Evolutionary conservation across 2,329 filamentous ascomycete species (phyloP).

Genomic region (Arthroderma sp.): DNA sequence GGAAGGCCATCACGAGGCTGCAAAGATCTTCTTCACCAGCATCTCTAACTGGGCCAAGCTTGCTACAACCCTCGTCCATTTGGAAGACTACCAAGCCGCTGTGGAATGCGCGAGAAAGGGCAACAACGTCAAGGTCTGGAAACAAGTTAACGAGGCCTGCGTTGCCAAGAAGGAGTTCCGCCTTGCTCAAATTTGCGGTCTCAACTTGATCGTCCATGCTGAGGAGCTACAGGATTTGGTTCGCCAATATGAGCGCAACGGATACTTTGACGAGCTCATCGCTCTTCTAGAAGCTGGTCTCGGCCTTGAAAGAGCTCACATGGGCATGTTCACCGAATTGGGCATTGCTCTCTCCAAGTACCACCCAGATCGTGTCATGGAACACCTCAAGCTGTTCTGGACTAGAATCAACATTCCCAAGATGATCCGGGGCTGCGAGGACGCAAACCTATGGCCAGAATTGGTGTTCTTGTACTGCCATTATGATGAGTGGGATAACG

Average conservation of each 20-base stretch:
- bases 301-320: constrained; percentile 80
- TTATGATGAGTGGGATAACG: constrained; percentile 97
- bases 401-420: constrained; percentile 94
- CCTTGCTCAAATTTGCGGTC: constrained; percentile 93
- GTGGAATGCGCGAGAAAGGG: constrained; percentile 97
- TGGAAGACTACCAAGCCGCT: constrained; percentile 91
- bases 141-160: constrained; percentile 92
- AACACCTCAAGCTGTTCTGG: constrained; percentile 98
- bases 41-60: constrained; percentile 99
- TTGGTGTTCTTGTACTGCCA: constrained; percentile 96
- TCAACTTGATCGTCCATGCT: constrained; percentile 94
- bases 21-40: constrained; percentile 97
- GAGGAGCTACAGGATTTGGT: constrained; percentile 88
- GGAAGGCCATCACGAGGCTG: constrained; percentile 86
- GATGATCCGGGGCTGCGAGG: constrained; percentile 85
- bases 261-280: constrained; percentile 98
- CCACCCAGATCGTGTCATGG: constrained; percentile 91
- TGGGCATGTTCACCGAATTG: constrained; percentile 93
- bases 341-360: constrained; percentile 90
- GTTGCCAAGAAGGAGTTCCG: constrained; percentile 98
- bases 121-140: constrained; percentile 99
- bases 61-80: constrained; percentile 91
- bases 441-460: constrained; percentile 93
- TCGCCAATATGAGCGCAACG: constrained; percentile 90
- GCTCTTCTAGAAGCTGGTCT: constrained; percentile 85